Conservation (phyloP, 768 basidiomycete species). For the Fomitopsis serialis region DNA sequence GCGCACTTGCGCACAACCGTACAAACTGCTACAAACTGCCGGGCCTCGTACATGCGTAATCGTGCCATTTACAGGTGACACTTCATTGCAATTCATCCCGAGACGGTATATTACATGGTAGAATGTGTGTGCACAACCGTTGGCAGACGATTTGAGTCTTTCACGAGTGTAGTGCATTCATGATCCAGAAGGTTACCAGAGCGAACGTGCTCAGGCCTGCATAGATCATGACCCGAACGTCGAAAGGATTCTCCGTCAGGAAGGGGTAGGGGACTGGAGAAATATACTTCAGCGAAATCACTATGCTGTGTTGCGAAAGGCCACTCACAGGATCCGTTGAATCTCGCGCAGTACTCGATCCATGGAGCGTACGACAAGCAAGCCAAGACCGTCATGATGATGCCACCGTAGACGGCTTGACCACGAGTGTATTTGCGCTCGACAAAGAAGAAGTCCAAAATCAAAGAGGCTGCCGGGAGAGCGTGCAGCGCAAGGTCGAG, state of each 20-base stretch:
- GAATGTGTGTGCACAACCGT: no score
- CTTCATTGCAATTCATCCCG: no score
- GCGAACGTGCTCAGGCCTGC: conserved; percentile 44
- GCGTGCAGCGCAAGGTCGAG: conserved; percentile 57
- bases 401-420: conserved; percentile 28
- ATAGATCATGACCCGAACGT: conserved; percentile 57
- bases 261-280: conserved; percentile 78
- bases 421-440: conserved; percentile 47
- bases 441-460: conserved; percentile 64
- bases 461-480: conserved; percentile 48
- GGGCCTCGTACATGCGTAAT: no score
- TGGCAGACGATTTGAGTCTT: no score
- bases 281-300: conserved; percentile 2
- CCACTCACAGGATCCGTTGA: conserved; percentile 57
- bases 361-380: conserved; percentile 52
- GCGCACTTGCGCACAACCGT: background rate
- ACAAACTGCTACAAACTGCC: no score
- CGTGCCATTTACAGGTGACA: no score
- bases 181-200: conserved; percentile 44
- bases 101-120: no score
- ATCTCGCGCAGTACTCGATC: conserved; percentile 61
- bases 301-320: background rate
- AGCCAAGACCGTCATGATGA: conserved; percentile 25
- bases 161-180: conserved; percentile 53
- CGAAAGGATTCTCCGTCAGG: conserved; percentile 53